Evolutionary conservation across 1,284 basidiomycete genomes (phyloP).

Genomic region (Boletus semigastroideus): DNA sequence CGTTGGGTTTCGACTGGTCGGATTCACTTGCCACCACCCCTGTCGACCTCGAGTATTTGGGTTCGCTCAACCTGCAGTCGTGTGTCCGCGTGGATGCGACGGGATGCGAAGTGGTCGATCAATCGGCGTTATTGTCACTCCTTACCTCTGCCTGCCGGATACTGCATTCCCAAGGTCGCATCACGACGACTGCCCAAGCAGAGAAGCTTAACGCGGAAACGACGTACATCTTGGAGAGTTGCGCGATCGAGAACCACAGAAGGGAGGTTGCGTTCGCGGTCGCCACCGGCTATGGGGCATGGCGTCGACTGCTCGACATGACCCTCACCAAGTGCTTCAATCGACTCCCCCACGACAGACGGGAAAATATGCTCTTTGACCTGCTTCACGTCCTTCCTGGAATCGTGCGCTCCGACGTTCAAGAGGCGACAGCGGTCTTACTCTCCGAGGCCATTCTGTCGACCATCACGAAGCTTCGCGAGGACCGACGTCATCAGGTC

Average conservation of each 20-base stretch:
- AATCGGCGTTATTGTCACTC: constrained; percentile 65
- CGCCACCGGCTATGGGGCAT: constrained; percentile 72
- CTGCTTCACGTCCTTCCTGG: constrained; percentile 77
- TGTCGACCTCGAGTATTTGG: constrained; percentile 67
- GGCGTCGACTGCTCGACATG: constrained; percentile 82
- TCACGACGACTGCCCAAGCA: constrained; percentile 62
- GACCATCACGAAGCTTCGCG: constrained; percentile 80
- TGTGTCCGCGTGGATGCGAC: constrained; percentile 71
- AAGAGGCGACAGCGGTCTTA: constrained; percentile 74
- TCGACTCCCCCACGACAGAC: constrained; percentile 73
- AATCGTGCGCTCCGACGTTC: constrained; percentile 57
- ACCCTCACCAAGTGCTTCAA: constrained; percentile 83
- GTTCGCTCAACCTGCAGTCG: constrained; percentile 69
- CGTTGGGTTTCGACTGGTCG: constrained; percentile 85
- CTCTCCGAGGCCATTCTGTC: constrained; percentile 83
- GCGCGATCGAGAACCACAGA: constrained; percentile 84
- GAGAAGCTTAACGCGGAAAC: constrained; percentile 73
- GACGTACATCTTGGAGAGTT: constrained; percentile 76
- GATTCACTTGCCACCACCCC: constrained; percentile 67
- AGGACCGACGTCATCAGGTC: constrained; percentile 69
- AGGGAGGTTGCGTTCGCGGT: constrained; percentile 76
- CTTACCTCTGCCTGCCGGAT: constrained; percentile 60
- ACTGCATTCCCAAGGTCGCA: constrained; percentile 66
- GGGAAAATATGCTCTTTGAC: constrained; percentile 87
- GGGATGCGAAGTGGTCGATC: constrained; percentile 83